phyloP scores from a whole-genome alignment of 2,329 filamentous ascomycete species.

The Kalmusia sp. region DNA sequence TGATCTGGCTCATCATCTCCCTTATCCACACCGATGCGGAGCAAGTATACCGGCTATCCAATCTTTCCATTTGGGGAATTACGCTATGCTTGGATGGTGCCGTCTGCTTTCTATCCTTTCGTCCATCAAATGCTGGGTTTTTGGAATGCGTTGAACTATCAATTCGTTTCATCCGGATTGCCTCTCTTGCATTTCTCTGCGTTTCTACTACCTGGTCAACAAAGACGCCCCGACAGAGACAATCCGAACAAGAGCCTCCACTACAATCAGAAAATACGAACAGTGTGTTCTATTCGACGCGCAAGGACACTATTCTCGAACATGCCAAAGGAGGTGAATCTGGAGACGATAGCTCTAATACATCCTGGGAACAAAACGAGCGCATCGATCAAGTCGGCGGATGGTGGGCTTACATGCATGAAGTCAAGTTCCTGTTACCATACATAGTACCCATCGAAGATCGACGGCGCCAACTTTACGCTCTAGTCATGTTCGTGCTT shows the following conservation, averaged over 20 bases:
- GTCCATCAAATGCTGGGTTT: neutral
- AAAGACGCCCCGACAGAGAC: neutral
- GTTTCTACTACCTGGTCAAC: neutral
- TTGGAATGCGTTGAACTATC: neutral
- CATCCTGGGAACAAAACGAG: slow-evolving; percentile 52
- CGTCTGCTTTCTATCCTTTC: neutral
- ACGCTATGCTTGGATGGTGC: neutral
- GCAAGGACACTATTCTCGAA: neutral
- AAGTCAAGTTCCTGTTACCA: slow-evolving; percentile 74
- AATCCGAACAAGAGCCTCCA: neutral
- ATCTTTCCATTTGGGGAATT: neutral
- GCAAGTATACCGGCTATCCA: slow-evolving; percentile 4
- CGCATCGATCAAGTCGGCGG: slow-evolving; percentile 72
- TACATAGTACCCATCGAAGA: slow-evolving; percentile 76
- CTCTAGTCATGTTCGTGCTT: slow-evolving; percentile 69
- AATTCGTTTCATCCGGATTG: neutral
- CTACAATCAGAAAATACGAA: neutral
- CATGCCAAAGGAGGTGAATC: neutral
- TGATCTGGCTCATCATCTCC: slow-evolving; percentile 8
- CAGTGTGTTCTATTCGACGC: neutral
- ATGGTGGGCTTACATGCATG: slow-evolving; percentile 76
- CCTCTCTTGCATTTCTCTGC: neutral
- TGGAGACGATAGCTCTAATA: neutral
- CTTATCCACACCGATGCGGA: slow-evolving; percentile 7
- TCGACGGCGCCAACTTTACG: slow-evolving; percentile 68